Conservation (phyloP, 441 rosid genomes). For the Corymbia calophylla region DNA sequence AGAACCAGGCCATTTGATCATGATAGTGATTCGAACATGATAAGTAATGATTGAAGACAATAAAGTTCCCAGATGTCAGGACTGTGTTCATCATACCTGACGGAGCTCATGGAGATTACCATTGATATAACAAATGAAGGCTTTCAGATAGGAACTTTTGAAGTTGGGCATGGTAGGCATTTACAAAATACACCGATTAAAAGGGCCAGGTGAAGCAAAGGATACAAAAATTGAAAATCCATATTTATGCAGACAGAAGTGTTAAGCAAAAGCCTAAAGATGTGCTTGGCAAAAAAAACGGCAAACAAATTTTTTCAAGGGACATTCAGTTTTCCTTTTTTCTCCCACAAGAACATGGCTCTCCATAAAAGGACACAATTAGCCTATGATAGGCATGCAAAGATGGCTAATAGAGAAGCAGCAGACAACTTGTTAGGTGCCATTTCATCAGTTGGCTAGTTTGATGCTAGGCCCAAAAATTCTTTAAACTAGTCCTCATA, state of each 20-base stretch:
- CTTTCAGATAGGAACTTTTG: not conserved
- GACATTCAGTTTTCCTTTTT: not conserved
- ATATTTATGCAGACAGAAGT: not conserved
- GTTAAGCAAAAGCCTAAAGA: not conserved
- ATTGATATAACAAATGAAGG: not conserved
- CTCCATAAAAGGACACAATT: not conserved
- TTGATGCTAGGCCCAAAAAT: not conserved
- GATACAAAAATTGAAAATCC: not conserved
- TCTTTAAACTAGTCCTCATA: not conserved
- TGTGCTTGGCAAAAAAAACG: not conserved
- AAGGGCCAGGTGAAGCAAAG: not conserved
- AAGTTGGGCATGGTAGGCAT: not conserved
- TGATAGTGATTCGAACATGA: not conserved
- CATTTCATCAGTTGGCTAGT: not conserved
- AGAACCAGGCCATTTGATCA: not conserved
- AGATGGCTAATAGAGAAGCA: not conserved
- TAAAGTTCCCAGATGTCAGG: not conserved
- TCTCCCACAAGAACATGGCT: not conserved
- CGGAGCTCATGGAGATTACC: not conserved
- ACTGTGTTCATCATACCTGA: not conserved
- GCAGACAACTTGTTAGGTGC: not conserved
- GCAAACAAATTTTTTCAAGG: not conserved
- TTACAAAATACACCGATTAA: not conserved
- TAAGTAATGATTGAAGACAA: not conserved
- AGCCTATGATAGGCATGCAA: not conserved